Evolutionary conservation across 2,329 filamentous ascomycete genomes (phyloP).

Genomic region (Aspergillus sclerotialis): DNA sequence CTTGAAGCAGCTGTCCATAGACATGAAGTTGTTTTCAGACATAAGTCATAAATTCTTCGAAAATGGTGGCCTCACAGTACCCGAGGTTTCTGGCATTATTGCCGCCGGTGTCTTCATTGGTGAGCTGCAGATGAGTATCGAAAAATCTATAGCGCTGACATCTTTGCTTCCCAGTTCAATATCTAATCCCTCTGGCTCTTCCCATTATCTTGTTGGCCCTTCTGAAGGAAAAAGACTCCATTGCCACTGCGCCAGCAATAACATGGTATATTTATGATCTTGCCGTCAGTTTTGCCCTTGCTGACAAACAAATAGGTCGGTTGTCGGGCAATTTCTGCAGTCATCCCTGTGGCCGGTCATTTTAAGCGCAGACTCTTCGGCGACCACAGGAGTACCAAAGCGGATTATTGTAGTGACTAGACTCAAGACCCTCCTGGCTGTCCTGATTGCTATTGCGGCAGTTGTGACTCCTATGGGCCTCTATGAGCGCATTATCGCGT

Average conservation of each 20-base stretch:
- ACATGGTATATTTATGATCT: slow-evolving; percentile 10
- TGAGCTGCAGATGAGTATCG: slow-evolving; percentile 9
- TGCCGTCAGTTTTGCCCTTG: neutral
- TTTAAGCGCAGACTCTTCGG: slow-evolving; percentile 32
- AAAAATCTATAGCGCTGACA: neutral
- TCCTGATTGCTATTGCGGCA: slow-evolving; percentile 35
- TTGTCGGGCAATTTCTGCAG: slow-evolving; percentile 31
- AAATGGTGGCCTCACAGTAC: slow-evolving; percentile 20
- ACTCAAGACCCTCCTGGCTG: slow-evolving; percentile 19
- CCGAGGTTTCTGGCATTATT: slow-evolving; percentile 35
- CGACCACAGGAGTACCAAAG: slow-evolving; percentile 23
- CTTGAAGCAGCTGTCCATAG: too few species aligned
- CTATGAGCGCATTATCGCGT: slow-evolving; percentile 30
- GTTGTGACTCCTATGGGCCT: slow-evolving; percentile 43
- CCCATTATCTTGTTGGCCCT: slow-evolving; percentile 30
- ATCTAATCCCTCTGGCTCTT: slow-evolving; percentile 30
- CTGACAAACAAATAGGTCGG: slow-evolving; percentile 20
- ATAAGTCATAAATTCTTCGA: too few species aligned
- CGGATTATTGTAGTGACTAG: slow-evolving; percentile 17
- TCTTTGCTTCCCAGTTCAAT: slow-evolving; percentile 22
- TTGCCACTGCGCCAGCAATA: slow-evolving; percentile 30
- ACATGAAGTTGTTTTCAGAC: too few species aligned
- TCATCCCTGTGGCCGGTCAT: slow-evolving; percentile 38
- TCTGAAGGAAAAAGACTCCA: slow-evolving; percentile 30
- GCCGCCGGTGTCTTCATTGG: slow-evolving; percentile 30